A percentile compares a stretch with the other conserved stretches of the same genome.
Conservation (phyloP, 2,329 filamentous ascomycete species). For the Teratosphaeria viscida region DNA sequence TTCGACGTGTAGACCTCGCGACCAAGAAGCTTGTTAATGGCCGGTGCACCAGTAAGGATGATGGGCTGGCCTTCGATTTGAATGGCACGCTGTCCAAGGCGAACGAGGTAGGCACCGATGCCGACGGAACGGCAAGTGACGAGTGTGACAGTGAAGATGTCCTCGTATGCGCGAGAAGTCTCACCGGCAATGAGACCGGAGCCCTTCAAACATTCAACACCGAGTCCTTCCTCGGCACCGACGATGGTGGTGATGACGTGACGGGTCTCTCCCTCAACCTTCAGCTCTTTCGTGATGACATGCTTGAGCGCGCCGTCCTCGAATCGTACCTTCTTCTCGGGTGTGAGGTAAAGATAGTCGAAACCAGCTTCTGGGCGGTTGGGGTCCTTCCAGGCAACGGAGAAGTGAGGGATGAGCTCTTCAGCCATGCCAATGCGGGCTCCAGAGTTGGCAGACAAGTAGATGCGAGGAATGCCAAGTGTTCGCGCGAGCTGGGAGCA, state of each 20-base stretch:
- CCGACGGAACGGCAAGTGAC: constrained; percentile 97
- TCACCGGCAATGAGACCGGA: constrained; percentile 97
- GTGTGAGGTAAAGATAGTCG: constrained; percentile 91
- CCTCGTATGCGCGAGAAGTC: constrained; percentile 92
- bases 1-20: constrained; percentile 99
- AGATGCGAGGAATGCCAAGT: constrained; percentile 91
- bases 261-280: constrained; percentile 77
- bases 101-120: constrained; percentile 98
- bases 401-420: constrained; percentile 94
- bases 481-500: constrained; percentile 93
- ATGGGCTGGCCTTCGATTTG: constrained; percentile 99
- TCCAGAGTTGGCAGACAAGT: constrained; percentile 97
- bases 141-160: constrained; percentile 96
- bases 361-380: constrained; percentile 77
- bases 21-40: constrained; percentile 95
- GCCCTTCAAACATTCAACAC: constrained; percentile 93
- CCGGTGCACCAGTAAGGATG: constrained; percentile 92
- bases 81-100: constrained; percentile 94
- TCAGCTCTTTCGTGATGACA: constrained; percentile 79
- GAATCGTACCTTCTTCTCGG: constrained; percentile 76
- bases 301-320: constrained; percentile 63
- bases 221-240: constrained; percentile 87
- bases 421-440: constrained; percentile 94
- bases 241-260: constrained; percentile 92
- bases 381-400: constrained; percentile 87